phyloP scores from a whole-genome alignment of 2,329 filamentous ascomycete genomes.

The Cladophialophora exuberans region DNA sequence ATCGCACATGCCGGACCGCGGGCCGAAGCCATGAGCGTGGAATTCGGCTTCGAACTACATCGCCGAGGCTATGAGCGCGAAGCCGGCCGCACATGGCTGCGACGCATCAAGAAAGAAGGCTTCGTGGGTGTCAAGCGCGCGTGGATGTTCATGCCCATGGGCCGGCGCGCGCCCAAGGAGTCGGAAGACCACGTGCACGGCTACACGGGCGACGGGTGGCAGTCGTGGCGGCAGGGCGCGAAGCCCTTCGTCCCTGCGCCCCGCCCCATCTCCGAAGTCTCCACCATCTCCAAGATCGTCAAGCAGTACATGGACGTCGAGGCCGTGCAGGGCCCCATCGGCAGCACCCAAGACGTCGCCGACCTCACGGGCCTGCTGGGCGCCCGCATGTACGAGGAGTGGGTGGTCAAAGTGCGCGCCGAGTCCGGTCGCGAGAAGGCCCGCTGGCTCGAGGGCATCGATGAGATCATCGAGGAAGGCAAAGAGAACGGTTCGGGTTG shows the following conservation, averaged over 20 bases:
- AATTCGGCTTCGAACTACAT: constrained; percentile 88
- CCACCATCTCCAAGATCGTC: constrained; percentile 32
- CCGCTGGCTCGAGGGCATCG: constrained; percentile 56
- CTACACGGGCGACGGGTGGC: constrained; percentile 47
- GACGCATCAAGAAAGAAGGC: constrained; percentile 71
- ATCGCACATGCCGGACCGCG: constrained; percentile 81
- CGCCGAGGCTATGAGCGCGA: constrained; percentile 86
- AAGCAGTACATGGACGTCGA: constrained; percentile 55
- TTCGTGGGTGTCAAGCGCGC: constrained; percentile 81
- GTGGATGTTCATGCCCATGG: constrained; percentile 89
- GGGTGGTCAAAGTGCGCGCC: constrained; percentile 84
- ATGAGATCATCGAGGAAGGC: constrained; percentile 63
- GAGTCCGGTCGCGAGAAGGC: constrained; percentile 69
- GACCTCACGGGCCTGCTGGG: constrained; percentile 80
- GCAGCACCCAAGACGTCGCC: constrained; percentile 72
- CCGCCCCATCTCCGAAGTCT: constrained; percentile 32
- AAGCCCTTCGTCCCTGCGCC: constrained; percentile 35
- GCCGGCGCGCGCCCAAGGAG: constrained; percentile 46
- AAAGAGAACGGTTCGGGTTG: constrained; percentile 61
- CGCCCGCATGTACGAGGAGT: constrained; percentile 93
- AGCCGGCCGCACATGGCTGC: constrained; percentile 80
- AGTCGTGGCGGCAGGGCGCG: constrained; percentile 41
- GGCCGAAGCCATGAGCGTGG: constrained; percentile 80
- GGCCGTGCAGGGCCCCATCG: constrained; percentile 59
- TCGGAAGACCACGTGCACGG: constrained; percentile 26